Base-by-base conservation (phyloP, 305 asterid genomes). In the Fraxinus albicans region DNA sequence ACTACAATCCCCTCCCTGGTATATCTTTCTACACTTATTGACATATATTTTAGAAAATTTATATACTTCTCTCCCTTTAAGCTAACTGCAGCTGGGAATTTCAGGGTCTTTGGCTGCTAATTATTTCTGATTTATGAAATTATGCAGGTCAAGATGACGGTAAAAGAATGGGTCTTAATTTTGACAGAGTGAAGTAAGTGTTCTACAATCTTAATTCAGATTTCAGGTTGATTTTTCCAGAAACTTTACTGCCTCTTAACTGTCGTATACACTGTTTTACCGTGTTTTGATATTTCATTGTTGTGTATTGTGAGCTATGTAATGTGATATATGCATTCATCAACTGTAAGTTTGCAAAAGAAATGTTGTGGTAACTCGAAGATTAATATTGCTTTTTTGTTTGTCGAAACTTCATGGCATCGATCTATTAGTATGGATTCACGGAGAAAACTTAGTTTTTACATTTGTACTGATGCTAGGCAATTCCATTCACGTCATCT, bases 1-100 rank as follows among this genome's bases (percentile, higher is more conserved):
- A 96, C 90, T 96, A 93, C 89, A 93, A 96, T 55, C 98, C 99
- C 44, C 89, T 96, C 4, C 99, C 98, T 36, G 97, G 99, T 96
- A 82, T 81, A n/a, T 84, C 42, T 9, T 2, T 72, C 12, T 13
- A 34, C 8, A n/a, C 50, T 3, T 12, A 10, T 47, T 50, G 13
- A 50, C 60, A 50, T 50, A 50, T 3, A 50, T 50, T 50, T 47
- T 50, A 13, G 7, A 50, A 75, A 75, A 35, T 1, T 67, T 67
- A 2, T 23, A 27, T 27, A 10, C 36, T 67, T 23, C 13, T 27
- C 23, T 73, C 33, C 27, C 8, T 73, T 33, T 82, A 81, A 4
- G 50, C 8, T 60, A 31, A 73, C 53, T 82, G 80, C 35, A 75
- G 47, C 29, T 50, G 70, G 73, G 29, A 35, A 73, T 13, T 58